Evolutionary conservation across 345 rosid genomes (phyloP).

Genomic region (Salix purpurea): DNA sequence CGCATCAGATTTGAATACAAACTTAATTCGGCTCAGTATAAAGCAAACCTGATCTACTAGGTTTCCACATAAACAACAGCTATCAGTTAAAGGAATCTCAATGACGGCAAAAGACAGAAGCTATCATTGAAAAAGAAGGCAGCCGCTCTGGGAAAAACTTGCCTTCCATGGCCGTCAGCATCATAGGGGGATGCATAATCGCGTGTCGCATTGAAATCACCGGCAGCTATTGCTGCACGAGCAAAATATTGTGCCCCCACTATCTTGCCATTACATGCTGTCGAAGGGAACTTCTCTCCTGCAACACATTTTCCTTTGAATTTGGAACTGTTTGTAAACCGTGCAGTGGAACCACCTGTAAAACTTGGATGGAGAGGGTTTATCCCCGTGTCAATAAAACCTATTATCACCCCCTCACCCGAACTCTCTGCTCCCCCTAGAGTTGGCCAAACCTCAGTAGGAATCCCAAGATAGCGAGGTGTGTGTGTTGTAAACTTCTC

Average conservation of each 20-base stretch:
- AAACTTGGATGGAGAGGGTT: slow-evolving; percentile 50
- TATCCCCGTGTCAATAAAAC: slow-evolving; percentile 47
- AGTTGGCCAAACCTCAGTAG: slow-evolving; percentile 34
- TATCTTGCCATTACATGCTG: slow-evolving; percentile 42
- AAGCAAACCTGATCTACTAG: neutral
- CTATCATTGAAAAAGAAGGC: too few species aligned
- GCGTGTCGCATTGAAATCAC: slow-evolving; percentile 39
- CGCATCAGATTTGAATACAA: neutral
- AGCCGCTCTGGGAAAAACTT: slow-evolving; percentile 12
- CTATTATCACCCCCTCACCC: slow-evolving; percentile 46
- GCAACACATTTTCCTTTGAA: slow-evolving; percentile 40
- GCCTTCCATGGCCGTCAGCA: slow-evolving; percentile 59
- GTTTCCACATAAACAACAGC: neutral
- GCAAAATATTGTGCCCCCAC: slow-evolving; percentile 51
- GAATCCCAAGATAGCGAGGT: slow-evolving; percentile 39
- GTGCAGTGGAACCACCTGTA: neutral
- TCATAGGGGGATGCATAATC: slow-evolving; percentile 46
- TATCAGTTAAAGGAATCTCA: neutral
- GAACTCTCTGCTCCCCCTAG: slow-evolving; percentile 35
- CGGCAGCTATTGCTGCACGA: slow-evolving; percentile 39
- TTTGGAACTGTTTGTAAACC: slow-evolving; percentile 11
- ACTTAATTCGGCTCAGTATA: neutral
- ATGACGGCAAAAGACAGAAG: neutral
- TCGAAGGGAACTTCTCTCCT: slow-evolving; percentile 32
- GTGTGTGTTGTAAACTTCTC: slow-evolving; percentile 43